Evolutionary conservation across 2,329 filamentous ascomycete species (phyloP), one percentile per base, ranked within the genome.

Genomic region (Colletotrichum viniferum): DNA sequence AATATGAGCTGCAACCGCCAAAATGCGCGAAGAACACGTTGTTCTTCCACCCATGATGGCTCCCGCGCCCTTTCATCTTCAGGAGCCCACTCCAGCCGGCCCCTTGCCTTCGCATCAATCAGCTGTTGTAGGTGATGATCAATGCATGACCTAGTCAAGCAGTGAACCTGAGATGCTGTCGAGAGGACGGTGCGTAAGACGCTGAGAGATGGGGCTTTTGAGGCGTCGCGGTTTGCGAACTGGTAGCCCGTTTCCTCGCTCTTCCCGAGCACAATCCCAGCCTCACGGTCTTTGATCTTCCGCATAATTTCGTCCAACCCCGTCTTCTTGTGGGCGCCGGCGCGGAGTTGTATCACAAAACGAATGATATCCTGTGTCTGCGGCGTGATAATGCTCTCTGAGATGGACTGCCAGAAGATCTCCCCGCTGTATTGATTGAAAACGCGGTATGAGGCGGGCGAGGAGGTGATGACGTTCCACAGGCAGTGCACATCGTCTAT

Each of bases 41-140:
- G 71, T 8, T 76, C 74, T 32, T 76, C 74, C 4, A 62, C 30
- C 74, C 74, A 76, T 1, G 73, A 75, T 2, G 58, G 63, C 28
- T 1, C 13, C 28, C 6, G 38, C 14, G 7, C 2, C 7, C 18
- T 4, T 2, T 28, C 32, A 5, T 26, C 30, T 7, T 12, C 28
- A 1, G 28, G 14, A 5, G 8, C 12, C 67, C 56, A 52, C 4
- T 32, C 56, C 1, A 52, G 26, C 56, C n/a, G 21, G 5, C 24
- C 30, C 5, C 16, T 58, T 7, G 26, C 14, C n/a, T 30, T 64
- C 0, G 63, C 58, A 7, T 34, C 63, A 3, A 12, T 12, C 14
- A 75, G 32, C 1, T 36, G 56, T 3, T 26, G 30, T 2, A 68
- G 43, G 16, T 73, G 18, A 14, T 68, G 24, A 1, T 24, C 30